phyloP scores from a whole-genome alignment of 192 early-diverging fungal species.

The Coemansia sp. region DNA sequence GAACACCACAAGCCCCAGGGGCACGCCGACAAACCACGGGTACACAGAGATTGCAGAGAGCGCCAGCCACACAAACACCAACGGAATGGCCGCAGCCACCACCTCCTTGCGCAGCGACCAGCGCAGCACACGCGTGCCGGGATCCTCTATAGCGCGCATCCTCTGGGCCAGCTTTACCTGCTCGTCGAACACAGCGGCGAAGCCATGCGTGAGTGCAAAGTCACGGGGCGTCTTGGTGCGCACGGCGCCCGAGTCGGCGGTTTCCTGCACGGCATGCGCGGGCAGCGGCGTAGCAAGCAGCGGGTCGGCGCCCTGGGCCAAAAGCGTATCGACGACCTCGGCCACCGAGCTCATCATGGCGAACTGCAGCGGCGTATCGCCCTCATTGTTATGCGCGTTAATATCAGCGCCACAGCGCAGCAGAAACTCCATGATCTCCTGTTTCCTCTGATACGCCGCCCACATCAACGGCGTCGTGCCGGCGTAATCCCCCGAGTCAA shows the following conservation, averaged over 20 bases:
- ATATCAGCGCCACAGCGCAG: constrained; percentile 68
- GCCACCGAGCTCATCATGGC: constrained; percentile 66
- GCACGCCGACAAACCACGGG: constrained; percentile 77
- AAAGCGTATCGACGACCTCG: constrained; percentile 59
- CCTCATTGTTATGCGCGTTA: constrained; percentile 64
- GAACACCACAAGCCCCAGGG: constrained; percentile 56
- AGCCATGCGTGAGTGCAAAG: constrained; percentile 71
- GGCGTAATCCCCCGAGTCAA: constrained; percentile 68
- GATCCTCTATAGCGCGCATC: constrained; percentile 18
- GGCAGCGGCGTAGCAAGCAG: constrained; percentile 33
- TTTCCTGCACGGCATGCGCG: constrained; percentile 5
- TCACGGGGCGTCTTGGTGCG: constrained; percentile 78
- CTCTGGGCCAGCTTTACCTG: constrained; percentile 20
- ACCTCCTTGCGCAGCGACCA: constrained; percentile 55
- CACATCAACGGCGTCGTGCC: constrained; percentile 93
- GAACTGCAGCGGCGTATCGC: constrained; percentile 90
- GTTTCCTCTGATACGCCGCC: constrained; percentile 86
- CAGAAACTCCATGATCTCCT: constrained; percentile 65
- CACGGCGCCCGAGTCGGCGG: background rate
- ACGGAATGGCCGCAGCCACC: constrained; percentile 69
- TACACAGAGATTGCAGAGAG: constrained; percentile 60
- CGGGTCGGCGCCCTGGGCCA: constrained; percentile 71
- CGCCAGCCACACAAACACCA: constrained; percentile 58
- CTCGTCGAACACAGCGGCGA: constrained; percentile 38
- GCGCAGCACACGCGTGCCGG: constrained; percentile 18